Percentiles rank a stretch among this genome's conserved stretches.
These are phyloP conservation scores for Dioscorea dumetorum DNA, from an alignment of 106 monocot species.

Conservation along the genomic window DNA sequence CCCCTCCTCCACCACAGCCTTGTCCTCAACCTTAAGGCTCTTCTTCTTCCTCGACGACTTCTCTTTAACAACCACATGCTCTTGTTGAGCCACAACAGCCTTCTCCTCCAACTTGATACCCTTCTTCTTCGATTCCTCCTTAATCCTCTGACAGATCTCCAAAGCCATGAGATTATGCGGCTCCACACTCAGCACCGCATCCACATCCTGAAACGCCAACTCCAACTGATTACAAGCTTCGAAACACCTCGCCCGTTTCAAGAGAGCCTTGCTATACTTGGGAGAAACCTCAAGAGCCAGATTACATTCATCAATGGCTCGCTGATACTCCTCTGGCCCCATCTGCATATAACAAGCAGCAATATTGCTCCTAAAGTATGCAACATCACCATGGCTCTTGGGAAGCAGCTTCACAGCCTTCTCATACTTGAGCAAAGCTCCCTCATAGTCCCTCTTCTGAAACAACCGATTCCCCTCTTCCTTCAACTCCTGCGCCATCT, in stretches of 20 bases:
- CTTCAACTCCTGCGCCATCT: slow-evolving; percentile 64
- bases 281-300: slow-evolving; percentile 64
- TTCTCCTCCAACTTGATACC: slow-evolving; percentile 49
- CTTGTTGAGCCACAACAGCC: slow-evolving; percentile 13
- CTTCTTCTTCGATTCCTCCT: slow-evolving; percentile 38
- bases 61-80: slow-evolving; percentile 22
- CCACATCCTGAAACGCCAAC: slow-evolving; percentile 58
- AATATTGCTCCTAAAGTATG: slow-evolving; percentile 57
- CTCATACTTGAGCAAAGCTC: slow-evolving; percentile 70
- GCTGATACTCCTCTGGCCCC: slow-evolving; percentile 52
- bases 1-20: slow-evolving; percentile 25
- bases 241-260: slow-evolving; percentile 83
- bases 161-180: slow-evolving; percentile 77
- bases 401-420: slow-evolving; percentile 88
- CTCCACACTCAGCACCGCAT: slow-evolving; percentile 47
- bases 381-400: slow-evolving; percentile 49
- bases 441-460: slow-evolving; percentile 74
- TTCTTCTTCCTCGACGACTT: slow-evolving; percentile 51
- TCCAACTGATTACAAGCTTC: slow-evolving; percentile 61
- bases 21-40: slow-evolving; percentile 29
- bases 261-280: slow-evolving; percentile 71
- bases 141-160: slow-evolving; percentile 73
- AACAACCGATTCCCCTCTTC: slow-evolving; percentile 79
- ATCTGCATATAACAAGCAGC: slow-evolving; percentile 92
- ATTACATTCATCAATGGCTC: slow-evolving; percentile 81